These are phyloP conservation scores for Metarhizium humberi DNA, from an alignment of 2,329 filamentous ascomycete genomes.

Conservation along the genomic window DNA sequence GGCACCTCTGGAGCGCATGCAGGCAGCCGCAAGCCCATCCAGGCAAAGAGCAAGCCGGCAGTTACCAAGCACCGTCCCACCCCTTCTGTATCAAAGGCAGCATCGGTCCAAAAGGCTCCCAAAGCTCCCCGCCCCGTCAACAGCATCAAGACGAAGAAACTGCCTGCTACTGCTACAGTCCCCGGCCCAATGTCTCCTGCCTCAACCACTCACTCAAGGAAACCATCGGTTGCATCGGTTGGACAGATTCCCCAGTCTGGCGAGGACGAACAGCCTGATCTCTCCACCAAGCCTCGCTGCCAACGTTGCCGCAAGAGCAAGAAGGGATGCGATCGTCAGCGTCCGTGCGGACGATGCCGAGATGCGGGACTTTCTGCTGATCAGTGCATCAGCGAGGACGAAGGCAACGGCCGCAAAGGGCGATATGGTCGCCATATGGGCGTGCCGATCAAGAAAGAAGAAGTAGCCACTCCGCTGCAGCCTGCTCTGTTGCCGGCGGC, in stretches of 20 bases:
- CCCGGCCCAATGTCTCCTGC: conserved; percentile 47
- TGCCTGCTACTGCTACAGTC: conserved; percentile 22
- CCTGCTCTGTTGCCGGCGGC: conserved; percentile 33
- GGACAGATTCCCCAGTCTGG: conserved; percentile 43
- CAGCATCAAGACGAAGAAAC: conserved; percentile 43
- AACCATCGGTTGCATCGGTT: conserved; percentile 61
- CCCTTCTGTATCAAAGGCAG: conserved; percentile 20
- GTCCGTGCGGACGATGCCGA: conserved; percentile 89
- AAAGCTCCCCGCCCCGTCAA: conserved; percentile 32
- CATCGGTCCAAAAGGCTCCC: conserved; percentile 27
- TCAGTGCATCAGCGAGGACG: conserved; percentile 93
- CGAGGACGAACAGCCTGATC: conserved; percentile 80
- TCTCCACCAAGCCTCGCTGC: conserved; percentile 93
- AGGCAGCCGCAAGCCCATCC: conserved; percentile 31
- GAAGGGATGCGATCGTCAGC: conserved; percentile 95
- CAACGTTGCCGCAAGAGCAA: conserved; percentile 99
- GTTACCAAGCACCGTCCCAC: conserved; percentile 31
- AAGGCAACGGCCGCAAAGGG: conserved; percentile 93
- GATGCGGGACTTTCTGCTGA: conserved; percentile 91
- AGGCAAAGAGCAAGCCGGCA: conserved; percentile 24
- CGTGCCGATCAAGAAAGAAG: conserved; percentile 52
- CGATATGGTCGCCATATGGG: conserved; percentile 72
- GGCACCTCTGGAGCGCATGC: conserved; percentile 22
- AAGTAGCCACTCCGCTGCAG: conserved; percentile 29
- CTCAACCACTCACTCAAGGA: conserved; percentile 65